A percentile compares a stretch with the other conserved stretches of the same genome.
Conservation (phyloP, 495 filamentous ascomycete genomes). For the Jackrogersella minutella region DNA sequence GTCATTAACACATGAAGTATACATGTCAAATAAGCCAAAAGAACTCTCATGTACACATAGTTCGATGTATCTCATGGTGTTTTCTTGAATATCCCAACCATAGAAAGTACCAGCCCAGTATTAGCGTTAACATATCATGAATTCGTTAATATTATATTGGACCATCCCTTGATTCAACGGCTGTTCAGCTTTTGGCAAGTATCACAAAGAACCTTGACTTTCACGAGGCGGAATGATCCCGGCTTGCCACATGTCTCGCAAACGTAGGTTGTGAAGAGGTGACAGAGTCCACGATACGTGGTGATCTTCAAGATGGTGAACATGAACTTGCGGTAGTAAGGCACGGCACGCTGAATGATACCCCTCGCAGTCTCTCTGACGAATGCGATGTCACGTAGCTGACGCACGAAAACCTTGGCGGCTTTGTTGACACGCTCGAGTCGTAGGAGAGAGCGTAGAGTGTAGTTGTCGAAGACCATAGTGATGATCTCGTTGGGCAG, state of each 20-base stretch:
- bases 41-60: background rate
- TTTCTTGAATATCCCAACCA: background rate
- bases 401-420: conserved; percentile 10
- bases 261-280: conserved; percentile 18
- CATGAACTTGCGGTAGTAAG: conserved; percentile 22
- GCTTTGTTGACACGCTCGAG: conserved; percentile 30
- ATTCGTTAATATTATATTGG: background rate
- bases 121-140: background rate
- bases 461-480: conserved; percentile 22
- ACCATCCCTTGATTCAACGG: background rate
- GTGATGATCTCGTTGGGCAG: conserved; percentile 35
- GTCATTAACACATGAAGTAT: too few species aligned
- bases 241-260: conserved; percentile 26
- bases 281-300: conserved; percentile 18
- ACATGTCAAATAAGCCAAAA: background rate
- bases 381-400: background rate
- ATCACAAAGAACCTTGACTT: conserved; percentile 55
- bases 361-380: conserved; percentile 18
- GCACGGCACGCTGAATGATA: conserved; percentile 18
- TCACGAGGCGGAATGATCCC: conserved; percentile 31
- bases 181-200: conserved; percentile 35
- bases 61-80: background rate
- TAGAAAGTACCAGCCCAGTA: too few species aligned
- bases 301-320: conserved; percentile 35
- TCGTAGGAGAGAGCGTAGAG: conserved; percentile 20